Evolutionary conservation across 1,284 basidiomycete genomes (phyloP), one percentile per base, ranked within the genome.

Genomic region (Ceratobasidium theobromae): DNA sequence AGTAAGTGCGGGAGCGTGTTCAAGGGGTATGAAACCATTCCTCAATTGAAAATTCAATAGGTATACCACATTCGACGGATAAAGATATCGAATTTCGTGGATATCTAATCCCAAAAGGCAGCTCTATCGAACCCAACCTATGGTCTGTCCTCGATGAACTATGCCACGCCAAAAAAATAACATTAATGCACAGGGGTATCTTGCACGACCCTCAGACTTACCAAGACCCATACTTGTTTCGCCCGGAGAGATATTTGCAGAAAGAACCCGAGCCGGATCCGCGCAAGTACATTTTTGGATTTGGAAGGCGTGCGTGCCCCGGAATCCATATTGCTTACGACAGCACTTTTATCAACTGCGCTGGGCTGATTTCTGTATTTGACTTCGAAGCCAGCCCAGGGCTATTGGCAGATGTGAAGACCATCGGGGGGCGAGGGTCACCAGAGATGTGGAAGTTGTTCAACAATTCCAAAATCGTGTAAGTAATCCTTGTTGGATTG

Each of bases 291-390:
- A 51, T 62, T 12, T 62, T 62, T 33, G 57, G 57, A 18, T 62
- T 49, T 32, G 57, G 57, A 25, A 5, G 57, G 2, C 55, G 68
- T 3, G 54, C 67, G 16, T 69, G 68, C 46, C 68, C 68, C 14
- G 68, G 68, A 12, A 67, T 69, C 30, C 68, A 69, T 30, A 30
- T 69, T 3, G 68, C 68, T 6, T 65, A 67, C 53, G 62, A 69
- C 30, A 51, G 57, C 46, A 62, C 46, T 23, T 62, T 48, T 25
- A 62, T 49, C 45, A 48, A 49, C 18, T 62, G 57, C 43, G 57
- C 57, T 28, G 57, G 57, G 30, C 27, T 62, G 23, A 23, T 57
- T 27, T 40, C 54, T 11, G 40, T 57, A 25, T 57, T 57, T 30
- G 40, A 57, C 18, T 57, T 57, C 23, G 25, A 4, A 9, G 54